Evolutionary conservation across 2,329 filamentous ascomycete genomes (phyloP).

Genomic region (Gnomoniopsis smithogilvyi): DNA sequence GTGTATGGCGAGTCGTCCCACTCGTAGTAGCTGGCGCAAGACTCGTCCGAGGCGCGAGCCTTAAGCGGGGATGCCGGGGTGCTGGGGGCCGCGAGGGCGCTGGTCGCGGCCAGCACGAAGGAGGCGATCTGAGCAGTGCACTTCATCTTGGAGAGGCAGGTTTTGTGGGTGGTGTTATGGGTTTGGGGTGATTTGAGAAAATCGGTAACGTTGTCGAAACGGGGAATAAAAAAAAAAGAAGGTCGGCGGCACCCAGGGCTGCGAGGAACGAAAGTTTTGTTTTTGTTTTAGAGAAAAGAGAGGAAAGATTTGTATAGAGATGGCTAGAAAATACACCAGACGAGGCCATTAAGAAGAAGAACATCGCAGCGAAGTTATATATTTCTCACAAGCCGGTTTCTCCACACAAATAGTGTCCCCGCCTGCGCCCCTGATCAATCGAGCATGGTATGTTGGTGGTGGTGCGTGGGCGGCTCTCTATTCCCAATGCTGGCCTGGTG

Average conservation of each 20-base stretch:
- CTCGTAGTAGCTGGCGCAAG: constrained; percentile 38
- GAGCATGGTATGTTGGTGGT: not conserved
- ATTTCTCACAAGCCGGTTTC: not conserved
- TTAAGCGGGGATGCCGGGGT: constrained; percentile 25
- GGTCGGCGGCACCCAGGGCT: constrained; percentile 3
- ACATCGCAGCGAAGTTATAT: not conserved
- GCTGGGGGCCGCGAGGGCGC: constrained; percentile 25
- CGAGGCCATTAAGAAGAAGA: not conserved
- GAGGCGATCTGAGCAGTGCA: constrained; percentile 21
- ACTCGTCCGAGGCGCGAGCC: constrained; percentile 28
- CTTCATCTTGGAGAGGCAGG: constrained; percentile 9
- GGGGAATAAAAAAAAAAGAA: not conserved
- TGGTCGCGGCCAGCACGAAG: constrained; percentile 27
- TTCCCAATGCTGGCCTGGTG: constrained; percentile 8
- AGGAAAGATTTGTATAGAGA: not conserved
- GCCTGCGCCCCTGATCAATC: constrained; percentile 1
- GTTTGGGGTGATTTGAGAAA: not conserved
- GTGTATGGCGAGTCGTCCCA: constrained; percentile 37
- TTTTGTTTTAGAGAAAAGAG: not conserved
- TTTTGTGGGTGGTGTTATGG: not conserved
- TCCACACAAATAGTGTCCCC: not conserved
- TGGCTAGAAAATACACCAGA: not conserved
- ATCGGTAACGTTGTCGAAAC: not conserved
- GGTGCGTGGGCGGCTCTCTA: not conserved
- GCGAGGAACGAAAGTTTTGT: not conserved